Conservation (phyloP, 179 eudicot species). For the Monotropa hypopitys region DNA sequence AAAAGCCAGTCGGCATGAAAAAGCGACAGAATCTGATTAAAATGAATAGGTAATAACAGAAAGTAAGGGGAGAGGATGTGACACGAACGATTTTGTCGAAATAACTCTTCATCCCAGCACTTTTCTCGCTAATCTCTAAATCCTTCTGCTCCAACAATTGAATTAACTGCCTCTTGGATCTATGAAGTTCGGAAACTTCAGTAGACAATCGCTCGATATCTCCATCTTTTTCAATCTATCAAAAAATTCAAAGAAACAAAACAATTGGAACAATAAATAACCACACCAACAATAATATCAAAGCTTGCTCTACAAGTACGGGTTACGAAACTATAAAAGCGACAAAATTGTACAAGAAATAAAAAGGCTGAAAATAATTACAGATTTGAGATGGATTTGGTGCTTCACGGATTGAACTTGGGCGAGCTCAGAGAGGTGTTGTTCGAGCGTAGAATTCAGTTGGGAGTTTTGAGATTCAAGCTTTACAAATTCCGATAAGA, state of each 20-base stretch:
- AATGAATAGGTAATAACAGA: background rate
- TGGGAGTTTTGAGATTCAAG: slow-evolving; percentile 43
- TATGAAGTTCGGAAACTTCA: slow-evolving; percentile 62
- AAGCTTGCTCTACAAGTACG: too few species aligned
- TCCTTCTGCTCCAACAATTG: slow-evolving; percentile 66
- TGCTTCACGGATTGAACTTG: slow-evolving; percentile 57
- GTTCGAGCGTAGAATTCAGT: slow-evolving; percentile 30
- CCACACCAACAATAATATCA: background rate
- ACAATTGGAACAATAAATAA: background rate
- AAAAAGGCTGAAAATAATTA: slow-evolving; percentile 1
- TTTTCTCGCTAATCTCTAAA: slow-evolving; percentile 64
- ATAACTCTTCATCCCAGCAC: slow-evolving; percentile 50
- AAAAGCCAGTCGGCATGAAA: background rate
- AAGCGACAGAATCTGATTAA: background rate
- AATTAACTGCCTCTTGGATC: slow-evolving; percentile 78
- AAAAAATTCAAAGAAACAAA: background rate
- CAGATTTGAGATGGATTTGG: slow-evolving; percentile 50
- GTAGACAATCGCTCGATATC: slow-evolving; percentile 58
- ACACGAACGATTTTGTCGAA: slow-evolving; percentile 62
- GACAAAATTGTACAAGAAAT: background rate
- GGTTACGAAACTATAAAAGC: background rate
- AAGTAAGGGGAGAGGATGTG: background rate
- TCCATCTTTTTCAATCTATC: slow-evolving; percentile 76
- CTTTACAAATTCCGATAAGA: slow-evolving; percentile 45
- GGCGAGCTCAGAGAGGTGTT: slow-evolving; percentile 44